Evolutionary conservation across 441 rosid species (phyloP).

Genomic region (Macaranga tanarius): DNA sequence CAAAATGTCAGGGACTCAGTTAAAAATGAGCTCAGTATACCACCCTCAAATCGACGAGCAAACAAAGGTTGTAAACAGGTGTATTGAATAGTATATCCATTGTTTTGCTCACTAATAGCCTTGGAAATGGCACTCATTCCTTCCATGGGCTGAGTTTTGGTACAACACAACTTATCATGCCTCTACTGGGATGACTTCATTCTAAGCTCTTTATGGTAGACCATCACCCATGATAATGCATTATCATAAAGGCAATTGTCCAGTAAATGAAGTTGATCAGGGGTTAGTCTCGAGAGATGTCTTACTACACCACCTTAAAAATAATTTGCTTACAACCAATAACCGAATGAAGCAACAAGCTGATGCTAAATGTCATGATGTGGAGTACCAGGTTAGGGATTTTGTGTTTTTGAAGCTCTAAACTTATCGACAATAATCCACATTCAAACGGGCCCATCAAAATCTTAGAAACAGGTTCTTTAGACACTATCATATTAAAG

Average conservation of each 20-base stretch:
- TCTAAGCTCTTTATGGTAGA: not conserved
- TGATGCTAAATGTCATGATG: too few relatives aligned
- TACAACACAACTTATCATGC: not conserved
- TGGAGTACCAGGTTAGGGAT: too few relatives aligned
- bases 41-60: conserved; percentile 13
- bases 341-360: too few relatives aligned
- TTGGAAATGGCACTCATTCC: not conserved
- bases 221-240: not conserved
- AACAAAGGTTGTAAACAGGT: not conserved
- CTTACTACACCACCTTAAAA: too few relatives aligned
- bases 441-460: too few relatives aligned
- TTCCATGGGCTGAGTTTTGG: not conserved
- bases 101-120: not conserved
- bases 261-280: not conserved
- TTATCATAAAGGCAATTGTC: not conserved
- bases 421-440: too few relatives aligned
- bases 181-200: not conserved
- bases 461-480: too few relatives aligned
- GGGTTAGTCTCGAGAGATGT: too few relatives aligned
- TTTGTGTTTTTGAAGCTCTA: too few relatives aligned
- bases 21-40: not conserved
- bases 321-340: too few relatives aligned
- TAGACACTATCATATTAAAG: too few relatives aligned
- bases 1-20: too few relatives aligned
- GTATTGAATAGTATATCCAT: not conserved